A percentile compares a stretch with the other conserved stretches of the same genome.
These are phyloP conservation scores for Quercus tomentella DNA, from an alignment of 331 rosid genomes.

Conservation along the genomic window DNA sequence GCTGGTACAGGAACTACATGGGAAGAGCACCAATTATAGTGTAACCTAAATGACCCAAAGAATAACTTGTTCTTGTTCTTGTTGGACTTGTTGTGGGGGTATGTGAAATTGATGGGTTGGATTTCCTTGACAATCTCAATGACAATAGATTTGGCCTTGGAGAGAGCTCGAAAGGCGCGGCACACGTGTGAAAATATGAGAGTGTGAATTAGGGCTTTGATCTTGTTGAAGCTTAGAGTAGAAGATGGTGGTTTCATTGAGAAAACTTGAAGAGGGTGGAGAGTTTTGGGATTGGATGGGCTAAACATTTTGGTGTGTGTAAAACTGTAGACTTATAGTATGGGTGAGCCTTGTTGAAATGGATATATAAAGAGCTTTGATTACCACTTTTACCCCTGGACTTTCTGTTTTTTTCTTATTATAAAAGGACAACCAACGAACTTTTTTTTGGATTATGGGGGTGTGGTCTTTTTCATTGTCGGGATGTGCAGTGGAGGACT, in stretches of 20 bases:
- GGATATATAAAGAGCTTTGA: slow-evolving; percentile 19
- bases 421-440: slow-evolving; percentile 41
- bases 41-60: slow-evolving; percentile 85
- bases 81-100: slow-evolving; percentile 21
- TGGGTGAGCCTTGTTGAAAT: slow-evolving; percentile 8
- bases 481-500: slow-evolving; percentile 11
- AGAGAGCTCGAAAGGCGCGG: slow-evolving; percentile 50
- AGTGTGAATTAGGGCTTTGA: slow-evolving; percentile 63
- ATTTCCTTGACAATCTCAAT: slow-evolving; percentile 37
- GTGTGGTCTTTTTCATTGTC: slow-evolving; percentile 23
- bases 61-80: slow-evolving; percentile 48
- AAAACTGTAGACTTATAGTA: no score
- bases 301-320: slow-evolving; percentile 33
- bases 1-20: slow-evolving; percentile 76
- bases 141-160: slow-evolving; percentile 48
- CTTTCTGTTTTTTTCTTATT: slow-evolving; percentile 26
- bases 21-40: slow-evolving; percentile 89
- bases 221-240: slow-evolving; percentile 43
- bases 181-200: slow-evolving; percentile 59
- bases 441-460: slow-evolving; percentile 24
- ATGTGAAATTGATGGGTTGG: slow-evolving; percentile 24
- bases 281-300: slow-evolving; percentile 41
- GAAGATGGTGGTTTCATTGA: slow-evolving; percentile 47
- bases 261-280: slow-evolving; percentile 52
- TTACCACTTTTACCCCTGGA: slow-evolving; percentile 53